Percentiles rank a stretch among this genome's conserved stretches.
phyloP scores from a whole-genome alignment of 2,329 filamentous ascomycete genomes.

The Periglandula ipomoeae region DNA sequence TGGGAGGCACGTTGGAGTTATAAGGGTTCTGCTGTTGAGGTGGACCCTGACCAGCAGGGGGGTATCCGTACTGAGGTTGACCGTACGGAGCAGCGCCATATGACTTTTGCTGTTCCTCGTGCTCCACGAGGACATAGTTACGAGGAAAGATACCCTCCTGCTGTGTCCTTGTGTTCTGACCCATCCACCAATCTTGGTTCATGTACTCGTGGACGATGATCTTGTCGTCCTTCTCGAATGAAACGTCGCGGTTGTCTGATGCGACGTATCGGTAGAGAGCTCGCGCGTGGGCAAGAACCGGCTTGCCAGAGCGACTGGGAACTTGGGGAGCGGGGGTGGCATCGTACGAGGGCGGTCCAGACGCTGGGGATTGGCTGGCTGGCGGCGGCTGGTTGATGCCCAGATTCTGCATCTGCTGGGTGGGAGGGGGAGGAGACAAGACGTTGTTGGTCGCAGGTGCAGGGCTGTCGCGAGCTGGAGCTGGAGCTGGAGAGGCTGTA shows the following conservation, averaged over 20 bases:
- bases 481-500: constrained; percentile 20
- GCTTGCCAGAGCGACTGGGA: constrained; percentile 36
- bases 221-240: constrained; percentile 70
- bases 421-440: constrained; percentile 22
- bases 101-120: constrained; percentile 40
- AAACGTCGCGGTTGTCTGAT: constrained; percentile 71
- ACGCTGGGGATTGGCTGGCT: constrained; percentile 15
- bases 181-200: constrained; percentile 97
- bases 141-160: constrained; percentile 91
- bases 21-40: constrained; percentile 50
- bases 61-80: constrained; percentile 22
- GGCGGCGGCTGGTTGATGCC: constrained; percentile 18
- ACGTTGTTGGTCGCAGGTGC: constrained; percentile 18
- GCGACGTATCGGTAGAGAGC: constrained; percentile 80
- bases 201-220: constrained; percentile 82
- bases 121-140: constrained; percentile 72
- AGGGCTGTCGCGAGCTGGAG: constrained; percentile 22
- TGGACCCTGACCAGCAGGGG: constrained; percentile 24
- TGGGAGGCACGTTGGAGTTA: constrained; percentile 61
- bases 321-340: constrained; percentile 35
- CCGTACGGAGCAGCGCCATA: constrained; percentile 29
- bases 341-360: constrained; percentile 42
- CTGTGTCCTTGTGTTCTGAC: constrained; percentile 72
- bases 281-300: constrained; percentile 61
- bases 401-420: constrained; percentile 34